Base-by-base conservation (phyloP, 768 basidiomycete species). In the Termitomyces bulborhizus region DNA sequence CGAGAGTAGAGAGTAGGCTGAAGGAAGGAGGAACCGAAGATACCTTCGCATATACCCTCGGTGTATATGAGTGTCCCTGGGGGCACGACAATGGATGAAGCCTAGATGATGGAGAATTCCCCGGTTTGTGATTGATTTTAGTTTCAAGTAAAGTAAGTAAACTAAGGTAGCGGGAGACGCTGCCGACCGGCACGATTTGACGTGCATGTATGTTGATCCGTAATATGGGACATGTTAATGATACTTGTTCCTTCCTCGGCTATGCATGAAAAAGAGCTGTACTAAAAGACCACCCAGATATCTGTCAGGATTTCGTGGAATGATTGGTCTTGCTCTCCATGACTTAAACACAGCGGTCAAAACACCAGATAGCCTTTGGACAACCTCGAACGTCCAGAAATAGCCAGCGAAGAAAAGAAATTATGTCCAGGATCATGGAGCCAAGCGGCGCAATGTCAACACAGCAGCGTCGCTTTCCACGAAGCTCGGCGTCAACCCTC, bases 401-500 rank as follows among this genome's bases (percentile, higher is more conserved):
- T 37, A 37, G 36, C 15, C 16, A 15, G 36, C 15, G 15, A 15
- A 37, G 4, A 37, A 37, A 37, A 16, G 13, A 16, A 16, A 37
- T 37, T 21, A 37, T 37, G 1, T 16, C 15, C 15, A 37, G 36
- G 6, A 16, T 37, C 13, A 37, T 37, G 15, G 15, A 37, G 15
- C 36, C 16, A 37, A 4, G 36, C 15, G 36, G 36, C 36, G 69
- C 42, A 84, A 65, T 46, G 79, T 76, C 63, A 84, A 56, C 43
- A 83, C 73, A 65, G 48, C 75, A 78, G 6, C 71, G 45, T 65
- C 64, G 4, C 74, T 71, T 41, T 63, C 62, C 27, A 70, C 68
- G 29, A 68, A 59, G 32, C 71, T 73, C 16, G 72, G 61, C 8
- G 78, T 73, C 50, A 84, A 65, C n/a, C 83, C 83, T 6, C 73